These are phyloP conservation scores for Phlyctochytrium planicorne DNA, from an alignment of 192 early-diverging fungal species.

Conservation along the genomic window DNA sequence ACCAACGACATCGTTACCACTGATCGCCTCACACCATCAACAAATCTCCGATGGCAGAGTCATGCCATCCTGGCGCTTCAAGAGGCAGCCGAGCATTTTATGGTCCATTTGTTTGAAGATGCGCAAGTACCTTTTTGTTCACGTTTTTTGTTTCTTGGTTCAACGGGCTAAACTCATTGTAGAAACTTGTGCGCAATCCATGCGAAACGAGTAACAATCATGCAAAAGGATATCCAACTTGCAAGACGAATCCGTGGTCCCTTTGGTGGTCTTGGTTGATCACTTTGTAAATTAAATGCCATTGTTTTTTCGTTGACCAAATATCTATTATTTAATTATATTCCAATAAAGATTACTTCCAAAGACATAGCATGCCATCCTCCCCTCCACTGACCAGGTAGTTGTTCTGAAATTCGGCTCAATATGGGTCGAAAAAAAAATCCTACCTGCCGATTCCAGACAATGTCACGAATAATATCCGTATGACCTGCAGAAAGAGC, in stretches of 20 bases:
- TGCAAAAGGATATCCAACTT: constrained; percentile 89
- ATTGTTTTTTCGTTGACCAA: too few species aligned
- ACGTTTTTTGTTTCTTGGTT: constrained; percentile 10
- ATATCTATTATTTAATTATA: too few species aligned
- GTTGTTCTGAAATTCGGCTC: constrained; percentile 32
- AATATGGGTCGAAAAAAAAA: not conserved
- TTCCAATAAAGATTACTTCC: too few species aligned
- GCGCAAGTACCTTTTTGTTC: constrained; percentile 52
- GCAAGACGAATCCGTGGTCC: constrained; percentile 86
- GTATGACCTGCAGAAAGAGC: constrained; percentile 74
- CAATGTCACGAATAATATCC: constrained; percentile 80
- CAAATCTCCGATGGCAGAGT: constrained; percentile 66
- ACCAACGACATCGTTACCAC: not conserved
- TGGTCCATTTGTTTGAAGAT: constrained; percentile 87
- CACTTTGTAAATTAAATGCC: too few species aligned
- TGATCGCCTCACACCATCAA: constrained; percentile 24
- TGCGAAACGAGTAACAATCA: constrained; percentile 91
- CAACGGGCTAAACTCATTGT: not conserved
- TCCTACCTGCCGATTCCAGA: constrained; percentile 60
- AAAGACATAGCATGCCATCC: constrained; percentile 47
- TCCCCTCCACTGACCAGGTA: constrained; percentile 76
- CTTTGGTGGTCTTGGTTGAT: constrained; percentile 59
- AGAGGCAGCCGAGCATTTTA: constrained; percentile 77
- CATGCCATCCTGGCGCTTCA: constrained; percentile 76
- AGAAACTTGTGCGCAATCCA: constrained; percentile 91